Evolutionary conservation across 441 rosid genomes (phyloP).

Genomic region (Isatis lusitanica): DNA sequence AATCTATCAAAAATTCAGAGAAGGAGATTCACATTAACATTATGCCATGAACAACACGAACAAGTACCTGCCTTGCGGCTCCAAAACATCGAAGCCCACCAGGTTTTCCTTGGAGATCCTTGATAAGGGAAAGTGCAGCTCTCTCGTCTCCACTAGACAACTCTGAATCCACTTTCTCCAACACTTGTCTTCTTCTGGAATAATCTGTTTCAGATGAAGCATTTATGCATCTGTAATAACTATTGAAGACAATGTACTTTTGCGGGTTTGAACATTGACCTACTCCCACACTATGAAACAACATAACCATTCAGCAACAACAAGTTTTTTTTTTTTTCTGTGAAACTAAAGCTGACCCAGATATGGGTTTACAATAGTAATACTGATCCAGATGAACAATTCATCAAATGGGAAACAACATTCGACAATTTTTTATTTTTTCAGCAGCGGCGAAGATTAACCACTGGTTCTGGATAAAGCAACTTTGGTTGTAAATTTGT

Average conservation of each 20-base stretch:
- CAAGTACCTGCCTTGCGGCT: slow-evolving; percentile 83
- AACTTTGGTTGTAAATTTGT: neutral
- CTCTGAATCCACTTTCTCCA: slow-evolving; percentile 66
- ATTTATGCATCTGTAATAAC: slow-evolving; percentile 28
- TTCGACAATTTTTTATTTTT: neutral
- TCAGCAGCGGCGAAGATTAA: neutral
- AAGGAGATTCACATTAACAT: neutral
- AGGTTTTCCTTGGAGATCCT: slow-evolving; percentile 70
- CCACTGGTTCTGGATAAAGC: slow-evolving; percentile 33
- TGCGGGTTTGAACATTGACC: slow-evolving; percentile 32
- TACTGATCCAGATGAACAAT: neutral
- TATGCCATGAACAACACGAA: no score
- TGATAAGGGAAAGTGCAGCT: slow-evolving; percentile 69
- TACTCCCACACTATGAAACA: slow-evolving; percentile 35
- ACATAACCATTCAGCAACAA: slow-evolving; percentile 46
- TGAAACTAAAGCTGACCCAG: slow-evolving; percentile 6
- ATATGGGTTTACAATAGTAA: neutral
- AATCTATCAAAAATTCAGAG: no score
- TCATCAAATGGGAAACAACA: slow-evolving; percentile 7
- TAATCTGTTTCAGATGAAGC: slow-evolving; percentile 48
- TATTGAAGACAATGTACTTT: slow-evolving; percentile 27
- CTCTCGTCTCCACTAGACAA: slow-evolving; percentile 72
- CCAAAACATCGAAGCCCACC: slow-evolving; percentile 79
- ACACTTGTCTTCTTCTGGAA: slow-evolving; percentile 44
- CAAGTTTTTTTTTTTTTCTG: neutral